phyloP scores from a whole-genome alignment of 2,329 filamentous ascomycete species.

The Fusarium equiseti region DNA sequence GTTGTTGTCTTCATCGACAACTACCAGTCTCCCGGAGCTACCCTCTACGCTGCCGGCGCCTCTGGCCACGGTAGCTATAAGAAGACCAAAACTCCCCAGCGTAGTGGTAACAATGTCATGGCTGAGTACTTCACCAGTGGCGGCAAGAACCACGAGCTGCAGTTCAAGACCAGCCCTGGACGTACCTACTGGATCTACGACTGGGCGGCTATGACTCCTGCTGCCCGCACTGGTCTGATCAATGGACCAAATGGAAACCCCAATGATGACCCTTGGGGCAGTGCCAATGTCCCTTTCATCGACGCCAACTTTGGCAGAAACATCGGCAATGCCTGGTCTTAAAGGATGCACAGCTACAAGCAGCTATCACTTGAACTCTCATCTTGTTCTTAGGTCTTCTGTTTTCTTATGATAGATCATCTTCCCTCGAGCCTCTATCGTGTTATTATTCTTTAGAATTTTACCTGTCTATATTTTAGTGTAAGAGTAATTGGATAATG shows the following conservation, averaged over 20 bases:
- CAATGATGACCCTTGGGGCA: constrained; percentile 54
- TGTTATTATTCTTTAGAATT: not conserved
- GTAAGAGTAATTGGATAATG: no score
- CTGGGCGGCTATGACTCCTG: constrained; percentile 56
- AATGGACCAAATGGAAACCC: constrained; percentile 54
- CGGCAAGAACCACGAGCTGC: constrained; percentile 53
- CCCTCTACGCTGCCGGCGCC: constrained; percentile 52
- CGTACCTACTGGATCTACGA: constrained; percentile 56
- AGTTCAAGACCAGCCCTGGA: constrained; percentile 52
- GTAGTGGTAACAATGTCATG: constrained; percentile 42
- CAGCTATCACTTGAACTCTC: not conserved
- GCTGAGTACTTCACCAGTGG: constrained; percentile 51
- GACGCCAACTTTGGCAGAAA: constrained; percentile 45
- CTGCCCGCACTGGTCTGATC: constrained; percentile 52
- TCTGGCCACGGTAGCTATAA: constrained; percentile 55
- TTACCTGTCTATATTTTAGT: not conserved
- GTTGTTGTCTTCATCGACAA: constrained; percentile 27
- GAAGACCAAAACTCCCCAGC: constrained; percentile 38
- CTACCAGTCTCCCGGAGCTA: constrained; percentile 36
- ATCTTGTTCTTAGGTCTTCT: not conserved
- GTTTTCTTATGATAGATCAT: not conserved
- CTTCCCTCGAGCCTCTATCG: not conserved
- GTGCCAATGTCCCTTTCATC: constrained; percentile 58
- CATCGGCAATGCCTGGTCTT: constrained; percentile 30
- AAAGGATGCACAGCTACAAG: not conserved